phyloP scores from a whole-genome alignment of 78 protist species.

The Creolimax fragrantissima region DNA sequence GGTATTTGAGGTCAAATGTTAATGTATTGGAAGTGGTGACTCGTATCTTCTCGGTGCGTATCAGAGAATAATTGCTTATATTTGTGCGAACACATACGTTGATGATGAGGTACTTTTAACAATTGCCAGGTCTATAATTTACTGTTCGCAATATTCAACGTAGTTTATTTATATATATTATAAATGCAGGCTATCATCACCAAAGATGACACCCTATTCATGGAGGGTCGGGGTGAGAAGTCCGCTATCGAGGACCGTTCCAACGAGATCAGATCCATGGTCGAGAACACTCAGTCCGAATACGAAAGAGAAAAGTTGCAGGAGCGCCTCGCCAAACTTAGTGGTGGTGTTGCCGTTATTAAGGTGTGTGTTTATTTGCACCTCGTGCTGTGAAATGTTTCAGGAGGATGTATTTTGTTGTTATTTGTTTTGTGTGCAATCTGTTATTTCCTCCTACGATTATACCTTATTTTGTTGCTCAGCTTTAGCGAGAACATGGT shows the following conservation, averaged over 20 bases:
- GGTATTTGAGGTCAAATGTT: too few species aligned
- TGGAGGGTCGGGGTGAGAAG: constrained; percentile 88
- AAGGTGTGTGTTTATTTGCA: constrained; percentile 45
- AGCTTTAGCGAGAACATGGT: too few species aligned
- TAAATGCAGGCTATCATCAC: constrained; percentile 63
- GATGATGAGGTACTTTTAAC: too few species aligned
- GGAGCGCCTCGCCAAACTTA: constrained; percentile 91
- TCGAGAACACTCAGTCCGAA: constrained; percentile 58
- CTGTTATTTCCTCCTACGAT: not conserved
- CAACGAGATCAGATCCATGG: constrained; percentile 63
- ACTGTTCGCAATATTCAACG: too few species aligned
- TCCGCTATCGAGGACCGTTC: constrained; percentile 74
- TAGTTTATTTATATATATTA: too few species aligned
- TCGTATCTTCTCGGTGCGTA: too few species aligned
- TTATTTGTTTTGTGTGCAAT: not conserved
- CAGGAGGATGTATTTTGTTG: not conserved
- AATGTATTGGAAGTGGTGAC: too few species aligned
- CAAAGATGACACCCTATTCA: constrained; percentile 84
- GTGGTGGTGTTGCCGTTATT: constrained; percentile 97
- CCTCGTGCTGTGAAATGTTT: too few species aligned
- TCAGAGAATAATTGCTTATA: too few species aligned
- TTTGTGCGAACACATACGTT: too few species aligned
- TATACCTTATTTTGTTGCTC: too few species aligned
- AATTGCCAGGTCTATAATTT: too few species aligned
- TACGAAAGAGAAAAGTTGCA: constrained; percentile 83